phyloP scores from a whole-genome alignment of 371 early-diverging fungal species.

The Batkoa obscura region DNA sequence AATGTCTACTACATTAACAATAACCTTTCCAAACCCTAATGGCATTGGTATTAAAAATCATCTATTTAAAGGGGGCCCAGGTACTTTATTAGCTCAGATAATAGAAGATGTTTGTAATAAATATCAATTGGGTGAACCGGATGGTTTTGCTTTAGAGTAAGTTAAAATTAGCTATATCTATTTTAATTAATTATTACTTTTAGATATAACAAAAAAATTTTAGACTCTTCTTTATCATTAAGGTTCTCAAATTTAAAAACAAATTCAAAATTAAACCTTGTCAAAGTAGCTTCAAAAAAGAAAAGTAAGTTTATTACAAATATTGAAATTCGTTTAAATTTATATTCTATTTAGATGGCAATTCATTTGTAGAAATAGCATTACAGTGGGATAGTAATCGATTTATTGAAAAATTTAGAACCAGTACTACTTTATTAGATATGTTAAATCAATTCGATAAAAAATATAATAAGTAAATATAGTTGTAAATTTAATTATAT shows the following conservation, averaged over 20 bases:
- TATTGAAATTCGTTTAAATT: not conserved
- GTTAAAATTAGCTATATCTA: not conserved
- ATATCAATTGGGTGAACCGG: not conserved
- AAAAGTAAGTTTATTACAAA: not conserved
- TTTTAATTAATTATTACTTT: not conserved
- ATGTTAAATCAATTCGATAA: not conserved
- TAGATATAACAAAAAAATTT: not conserved
- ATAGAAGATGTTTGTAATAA: not conserved
- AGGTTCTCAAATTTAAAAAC: not conserved
- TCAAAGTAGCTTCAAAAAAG: not conserved
- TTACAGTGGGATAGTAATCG: not conserved
- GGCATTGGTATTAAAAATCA: not conserved
- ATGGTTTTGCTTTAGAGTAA: not conserved
- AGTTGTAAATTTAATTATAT: not conserved
- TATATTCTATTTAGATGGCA: not conserved
- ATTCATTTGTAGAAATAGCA: not conserved
- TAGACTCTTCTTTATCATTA: not conserved
- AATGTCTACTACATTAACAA: not conserved
- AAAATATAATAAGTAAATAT: not conserved
- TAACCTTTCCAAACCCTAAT: not conserved
- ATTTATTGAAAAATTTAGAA: not conserved
- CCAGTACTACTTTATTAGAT: not conserved
- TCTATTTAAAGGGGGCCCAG: not conserved
- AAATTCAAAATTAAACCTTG: not conserved
- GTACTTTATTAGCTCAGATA: not conserved